Evolutionary conservation across 177 flowering plant genomes (phyloP).

Genomic region (Telopea speciosissima): DNA sequence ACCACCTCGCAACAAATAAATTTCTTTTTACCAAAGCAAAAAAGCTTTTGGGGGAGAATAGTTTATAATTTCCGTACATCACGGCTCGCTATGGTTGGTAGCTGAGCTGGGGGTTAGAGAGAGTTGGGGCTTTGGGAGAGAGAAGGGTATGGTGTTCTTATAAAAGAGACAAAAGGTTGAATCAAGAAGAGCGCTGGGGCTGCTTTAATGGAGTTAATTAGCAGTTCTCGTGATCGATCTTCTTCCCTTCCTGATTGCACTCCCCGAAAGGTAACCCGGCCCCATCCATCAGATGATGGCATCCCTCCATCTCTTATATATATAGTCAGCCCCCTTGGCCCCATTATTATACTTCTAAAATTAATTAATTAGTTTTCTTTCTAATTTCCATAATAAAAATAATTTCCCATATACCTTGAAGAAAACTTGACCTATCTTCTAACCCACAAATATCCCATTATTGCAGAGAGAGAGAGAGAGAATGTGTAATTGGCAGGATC

Average conservation of each 20-base stretch:
- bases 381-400: no score
- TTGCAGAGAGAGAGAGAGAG: not conserved
- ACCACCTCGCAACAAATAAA: no score
- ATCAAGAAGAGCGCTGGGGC: no score
- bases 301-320: not conserved
- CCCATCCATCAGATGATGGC: not conserved
- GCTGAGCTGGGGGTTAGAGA: no score
- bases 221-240: not conserved
- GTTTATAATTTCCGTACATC: not conserved
- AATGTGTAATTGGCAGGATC: no score
- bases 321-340: no score
- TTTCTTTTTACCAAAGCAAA: no score
- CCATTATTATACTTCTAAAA: not conserved
- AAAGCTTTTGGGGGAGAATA: no score
- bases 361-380: not conserved
- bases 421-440: not conserved
- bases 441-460: constrained; percentile 5
- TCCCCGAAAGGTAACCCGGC: not conserved
- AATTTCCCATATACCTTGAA: not conserved
- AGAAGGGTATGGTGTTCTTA: no score
- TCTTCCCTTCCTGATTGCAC: not conserved
- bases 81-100: not conserved
- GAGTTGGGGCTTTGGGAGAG: not conserved
- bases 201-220: no score
- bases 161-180: no score